Base-by-base conservation (phyloP, 2,329 filamentous ascomycete genomes). In the Pseudonectria foliicola region DNA sequence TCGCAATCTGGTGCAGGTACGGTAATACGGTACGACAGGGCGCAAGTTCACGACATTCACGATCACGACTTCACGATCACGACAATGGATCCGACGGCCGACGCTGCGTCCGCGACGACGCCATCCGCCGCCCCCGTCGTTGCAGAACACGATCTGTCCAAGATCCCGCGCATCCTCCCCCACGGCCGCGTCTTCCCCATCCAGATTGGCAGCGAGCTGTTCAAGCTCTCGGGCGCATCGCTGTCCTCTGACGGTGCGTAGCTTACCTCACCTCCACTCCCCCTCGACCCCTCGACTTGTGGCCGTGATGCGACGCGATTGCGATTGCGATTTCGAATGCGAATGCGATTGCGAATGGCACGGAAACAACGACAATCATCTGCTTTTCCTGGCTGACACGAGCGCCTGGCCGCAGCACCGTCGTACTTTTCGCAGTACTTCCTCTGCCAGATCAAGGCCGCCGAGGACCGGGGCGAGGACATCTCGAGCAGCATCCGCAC, bases 351-450 rank as follows among this genome's bases (percentile, higher is more conserved):
- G n/a, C n/a, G n/a, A n/a, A n/a, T n/a, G n/a, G n/a, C n/a, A n/a
- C n/a, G n/a, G n/a, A n/a, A n/a, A n/a, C n/a, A n/a, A n/a, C n/a
- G n/a, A n/a, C n/a, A n/a, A n/a, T n/a, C n/a, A n/a, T n/a, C n/a
- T n/a, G n/a, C n/a, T n/a, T n/a, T n/a, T 34, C 31, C 31, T 15
- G 23, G 27, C 42, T 48, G 33, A 48, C 42, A 30, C 10, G 32
- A 29, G 26, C 26, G 25, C 18, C 25, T 25, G 36, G 25, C 39
- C 37, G 21, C 33, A 94, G 90, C 88, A 53, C 90, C 90, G 39
- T 95, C 89, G 32, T 95, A 95, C 61, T 95, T 96, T 64, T 94
- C 90, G 13, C 82, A 87, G 49, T 95, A 92, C 66, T 96, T 96
- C 61, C 73, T 80, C 48, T 85, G 85, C 51, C 89, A 95, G 63